These are phyloP conservation scores for Simmondsia chinensis DNA, from an alignment of 148 eudicot genomes.

Conservation along the genomic window DNA sequence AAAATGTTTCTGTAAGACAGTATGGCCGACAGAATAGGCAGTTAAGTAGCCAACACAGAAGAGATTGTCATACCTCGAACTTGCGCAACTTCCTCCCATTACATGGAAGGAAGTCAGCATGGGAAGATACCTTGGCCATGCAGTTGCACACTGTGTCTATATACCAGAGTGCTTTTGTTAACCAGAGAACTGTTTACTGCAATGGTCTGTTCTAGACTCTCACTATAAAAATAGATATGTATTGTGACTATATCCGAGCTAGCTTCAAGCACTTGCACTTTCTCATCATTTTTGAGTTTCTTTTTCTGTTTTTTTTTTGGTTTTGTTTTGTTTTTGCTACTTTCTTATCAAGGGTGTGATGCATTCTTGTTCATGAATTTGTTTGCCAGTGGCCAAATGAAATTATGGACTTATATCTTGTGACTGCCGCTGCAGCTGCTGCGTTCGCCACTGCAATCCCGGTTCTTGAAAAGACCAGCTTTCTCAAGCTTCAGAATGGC, in stretches of 20 bases:
- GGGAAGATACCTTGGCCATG: conserved; percentile 61
- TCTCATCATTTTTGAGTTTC: too few species aligned
- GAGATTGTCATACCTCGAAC: conserved; percentile 43
- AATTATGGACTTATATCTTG: conserved; percentile 1
- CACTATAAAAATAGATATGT: conserved; percentile 27
- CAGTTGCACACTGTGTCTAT: conserved; percentile 47
- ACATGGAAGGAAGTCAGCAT: conserved; percentile 62
- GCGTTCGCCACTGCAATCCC: conserved; percentile 32
- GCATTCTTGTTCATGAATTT: too few species aligned
- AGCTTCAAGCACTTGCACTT: too few species aligned
- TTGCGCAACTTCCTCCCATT: conserved; percentile 58
- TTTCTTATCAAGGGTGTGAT: too few species aligned
- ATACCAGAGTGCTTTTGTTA: conserved; percentile 35
- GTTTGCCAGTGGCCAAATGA: too few species aligned
- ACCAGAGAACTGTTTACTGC: conserved; percentile 65
- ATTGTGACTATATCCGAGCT: conserved; percentile 17
- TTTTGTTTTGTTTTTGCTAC: too few species aligned
- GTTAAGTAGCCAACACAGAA: conserved; percentile 41
- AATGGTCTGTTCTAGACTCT: conserved; percentile 93
- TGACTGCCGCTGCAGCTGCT: conserved; percentile 63
- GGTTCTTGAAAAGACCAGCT: conserved; percentile 50
- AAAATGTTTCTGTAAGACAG: conserved; percentile 63
- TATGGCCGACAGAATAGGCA: conserved; percentile 74
- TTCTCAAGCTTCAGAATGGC: conserved; percentile 98
- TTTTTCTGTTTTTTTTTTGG: too few species aligned